phyloP scores from a whole-genome alignment of 805 yeast species.

The Lipomyces lipofer region DNA sequence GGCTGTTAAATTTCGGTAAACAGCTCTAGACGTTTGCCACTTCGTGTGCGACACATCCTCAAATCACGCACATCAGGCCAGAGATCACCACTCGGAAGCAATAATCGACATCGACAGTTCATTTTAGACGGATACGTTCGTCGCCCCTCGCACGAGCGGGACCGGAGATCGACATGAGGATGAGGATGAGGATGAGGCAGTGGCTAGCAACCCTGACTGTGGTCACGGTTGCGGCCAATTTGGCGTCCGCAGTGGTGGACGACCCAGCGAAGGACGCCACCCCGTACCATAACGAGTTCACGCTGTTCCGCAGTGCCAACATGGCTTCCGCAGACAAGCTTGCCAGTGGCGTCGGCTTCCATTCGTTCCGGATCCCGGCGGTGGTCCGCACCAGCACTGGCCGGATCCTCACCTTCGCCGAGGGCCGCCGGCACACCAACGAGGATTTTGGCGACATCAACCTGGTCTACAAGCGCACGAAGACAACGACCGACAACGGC shows the following conservation, averaged over 20 bases:
- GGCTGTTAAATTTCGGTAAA: too few relatives aligned
- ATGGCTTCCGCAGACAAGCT: not conserved
- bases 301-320: not conserved
- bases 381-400: not conserved
- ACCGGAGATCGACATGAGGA: too few relatives aligned
- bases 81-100: not conserved
- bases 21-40: too few relatives aligned
- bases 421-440: not conserved
- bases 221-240: not conserved
- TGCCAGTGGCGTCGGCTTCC: not conserved
- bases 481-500: not conserved
- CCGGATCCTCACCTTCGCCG: not conserved
- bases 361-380: not conserved
- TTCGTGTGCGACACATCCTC: not conserved
- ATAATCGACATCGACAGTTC: too few relatives aligned
- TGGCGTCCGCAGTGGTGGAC: not conserved
- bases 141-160: too few relatives aligned
- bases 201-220: not conserved
- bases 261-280: not conserved
- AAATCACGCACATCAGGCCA: not conserved
- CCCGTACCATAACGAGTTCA: not conserved
- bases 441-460: not conserved
- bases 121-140: too few relatives aligned
- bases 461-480: not conserved
- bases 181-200: not conserved